A percentile compares a stretch with the other conserved stretches of the same genome.
Conservation (phyloP, 169 alveolate genomes). For the Babesia ovata region DNA sequence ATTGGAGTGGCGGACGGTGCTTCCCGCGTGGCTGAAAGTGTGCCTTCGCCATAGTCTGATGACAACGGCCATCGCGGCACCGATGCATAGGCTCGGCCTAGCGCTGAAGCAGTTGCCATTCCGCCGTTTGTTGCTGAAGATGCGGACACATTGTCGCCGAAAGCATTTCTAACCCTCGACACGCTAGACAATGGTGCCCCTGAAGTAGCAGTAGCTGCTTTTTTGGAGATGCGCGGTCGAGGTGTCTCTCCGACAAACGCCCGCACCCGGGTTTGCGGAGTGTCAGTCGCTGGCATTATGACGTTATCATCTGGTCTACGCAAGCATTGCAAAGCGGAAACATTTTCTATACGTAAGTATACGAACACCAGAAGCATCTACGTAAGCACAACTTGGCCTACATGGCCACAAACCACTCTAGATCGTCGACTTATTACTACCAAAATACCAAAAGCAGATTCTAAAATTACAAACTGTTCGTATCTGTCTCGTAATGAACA, state of each 20-base stretch:
- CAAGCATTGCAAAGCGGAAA: too few species aligned
- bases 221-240: slow-evolving; percentile 20
- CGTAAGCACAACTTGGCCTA: not conserved
- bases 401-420: not conserved
- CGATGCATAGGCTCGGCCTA: slow-evolving; percentile 1
- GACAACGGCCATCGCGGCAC: slow-evolving; percentile 34
- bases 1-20: slow-evolving; percentile 13
- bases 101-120: not conserved
- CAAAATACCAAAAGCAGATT: not conserved
- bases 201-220: slow-evolving; percentile 4
- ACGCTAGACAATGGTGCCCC: not conserved
- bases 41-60: not conserved
- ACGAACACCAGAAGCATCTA: too few species aligned
- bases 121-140: not conserved
- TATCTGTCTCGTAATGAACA: too few species aligned
- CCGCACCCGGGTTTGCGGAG: slow-evolving; percentile 30
- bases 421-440: not conserved
- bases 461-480: too few species aligned
- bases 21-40: slow-evolving; percentile 1
- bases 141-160: not conserved
- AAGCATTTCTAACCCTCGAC: not conserved
- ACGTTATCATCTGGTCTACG: slow-evolving; percentile 1
- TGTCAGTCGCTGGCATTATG: slow-evolving; percentile 20
- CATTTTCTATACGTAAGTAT: too few species aligned
- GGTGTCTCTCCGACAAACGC: slow-evolving; percentile 44